Conservation (phyloP, 208 protist genomes). For the Herpetomonas tarakana region DNA sequence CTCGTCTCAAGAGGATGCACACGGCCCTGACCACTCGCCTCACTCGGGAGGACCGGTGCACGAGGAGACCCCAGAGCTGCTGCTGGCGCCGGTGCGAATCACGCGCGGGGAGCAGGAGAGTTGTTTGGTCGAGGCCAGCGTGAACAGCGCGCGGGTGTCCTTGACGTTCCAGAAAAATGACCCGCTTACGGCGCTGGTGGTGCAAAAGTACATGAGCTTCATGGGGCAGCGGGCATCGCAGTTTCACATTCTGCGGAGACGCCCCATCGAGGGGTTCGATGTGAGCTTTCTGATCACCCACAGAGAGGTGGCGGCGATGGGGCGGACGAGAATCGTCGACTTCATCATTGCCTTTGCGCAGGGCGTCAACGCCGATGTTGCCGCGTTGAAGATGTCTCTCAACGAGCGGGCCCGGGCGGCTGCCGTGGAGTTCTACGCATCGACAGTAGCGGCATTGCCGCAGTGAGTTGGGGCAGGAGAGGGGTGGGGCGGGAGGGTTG, state of each 20-base stretch:
- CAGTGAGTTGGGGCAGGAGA: no score
- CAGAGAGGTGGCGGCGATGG: slow-evolving; percentile 94
- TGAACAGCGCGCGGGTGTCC: slow-evolving; percentile 97
- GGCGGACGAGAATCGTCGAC: slow-evolving; percentile 93
- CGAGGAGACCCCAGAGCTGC: neutral
- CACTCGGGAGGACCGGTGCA: neutral
- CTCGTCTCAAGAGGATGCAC: neutral
- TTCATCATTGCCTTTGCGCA: slow-evolving; percentile 96
- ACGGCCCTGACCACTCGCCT: neutral
- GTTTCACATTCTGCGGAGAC: slow-evolving; percentile 94
- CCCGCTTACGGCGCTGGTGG: slow-evolving; percentile 92
- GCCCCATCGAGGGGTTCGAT: slow-evolving; percentile 94
- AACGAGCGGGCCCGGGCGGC: slow-evolving; percentile 36
- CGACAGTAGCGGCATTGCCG: neutral
- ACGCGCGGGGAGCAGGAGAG: slow-evolving; percentile 84
- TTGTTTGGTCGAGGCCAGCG: slow-evolving; percentile 91
- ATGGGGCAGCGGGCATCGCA: slow-evolving; percentile 93
- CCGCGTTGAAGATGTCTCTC: slow-evolving; percentile 90
- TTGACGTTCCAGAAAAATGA: slow-evolving; percentile 93
- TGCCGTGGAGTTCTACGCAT: slow-evolving; percentile 34
- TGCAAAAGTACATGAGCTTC: slow-evolving; percentile 94
- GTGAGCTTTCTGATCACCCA: slow-evolving; percentile 97
- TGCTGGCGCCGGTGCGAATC: slow-evolving; percentile 79
- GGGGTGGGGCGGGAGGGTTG: no score
- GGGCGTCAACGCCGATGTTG: slow-evolving; percentile 96